A percentile compares a stretch with the other conserved stretches of the same genome.
phyloP scores from a whole-genome alignment of 1,139 yeast genomes.

The Suhomyces atakaporum region DNA sequence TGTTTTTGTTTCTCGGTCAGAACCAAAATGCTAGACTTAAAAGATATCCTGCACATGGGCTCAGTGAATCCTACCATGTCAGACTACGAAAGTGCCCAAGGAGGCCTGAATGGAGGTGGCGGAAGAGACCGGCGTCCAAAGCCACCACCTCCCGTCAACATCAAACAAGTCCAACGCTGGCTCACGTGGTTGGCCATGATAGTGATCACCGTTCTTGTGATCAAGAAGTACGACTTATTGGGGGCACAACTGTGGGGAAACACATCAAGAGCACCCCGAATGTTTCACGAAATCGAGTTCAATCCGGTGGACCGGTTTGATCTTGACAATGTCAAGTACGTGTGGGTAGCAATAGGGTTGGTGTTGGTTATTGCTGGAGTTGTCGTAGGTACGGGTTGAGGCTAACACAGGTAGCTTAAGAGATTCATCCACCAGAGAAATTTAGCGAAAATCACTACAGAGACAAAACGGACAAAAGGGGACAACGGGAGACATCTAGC shows the following conservation, averaged over 20 bases:
- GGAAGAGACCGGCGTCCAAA: not conserved
- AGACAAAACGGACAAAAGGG: too few species aligned
- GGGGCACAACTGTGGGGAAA: constrained; percentile 1
- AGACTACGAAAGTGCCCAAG: not conserved
- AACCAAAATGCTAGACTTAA: too few species aligned
- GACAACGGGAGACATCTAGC: too few species aligned
- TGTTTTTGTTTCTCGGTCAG: too few species aligned
- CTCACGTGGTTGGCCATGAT: constrained; percentile 5
- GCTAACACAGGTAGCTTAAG: not conserved
- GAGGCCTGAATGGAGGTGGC: not conserved
- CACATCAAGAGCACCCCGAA: constrained; percentile 1
- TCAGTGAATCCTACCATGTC: not conserved
- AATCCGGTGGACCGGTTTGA: constrained; percentile 29
- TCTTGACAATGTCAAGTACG: constrained; percentile 23
- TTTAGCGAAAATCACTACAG: too few species aligned
- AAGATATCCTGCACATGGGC: too few species aligned
- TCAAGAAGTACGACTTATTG: constrained; percentile 7
- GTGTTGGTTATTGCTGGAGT: constrained; percentile 2
- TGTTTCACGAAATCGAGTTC: constrained; percentile 20
- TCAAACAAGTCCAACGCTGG: not conserved
- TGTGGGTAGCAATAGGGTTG: constrained; percentile 19
- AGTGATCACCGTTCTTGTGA: constrained; percentile 7
- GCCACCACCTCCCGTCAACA: not conserved
- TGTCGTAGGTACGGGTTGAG: constrained; percentile 6
- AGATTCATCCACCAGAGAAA: too few species aligned